Conservation (phyloP, 805 yeast species). For the Monosporozyma aerobia region DNA sequence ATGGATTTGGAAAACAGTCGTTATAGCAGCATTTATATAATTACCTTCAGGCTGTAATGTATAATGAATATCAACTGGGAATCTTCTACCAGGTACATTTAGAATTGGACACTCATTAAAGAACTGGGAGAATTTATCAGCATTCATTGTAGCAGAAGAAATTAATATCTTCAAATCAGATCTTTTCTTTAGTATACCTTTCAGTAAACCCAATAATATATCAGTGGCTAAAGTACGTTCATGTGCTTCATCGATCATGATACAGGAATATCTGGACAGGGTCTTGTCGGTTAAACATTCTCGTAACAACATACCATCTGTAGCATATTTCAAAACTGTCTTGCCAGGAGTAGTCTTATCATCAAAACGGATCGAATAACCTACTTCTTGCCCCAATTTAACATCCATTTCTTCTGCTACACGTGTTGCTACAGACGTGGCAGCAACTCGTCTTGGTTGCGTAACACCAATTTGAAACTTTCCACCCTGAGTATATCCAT, state of each 20-base stretch:
- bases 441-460: constrained; percentile 94
- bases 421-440: constrained; percentile 79
- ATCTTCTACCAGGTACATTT: constrained; percentile 87
- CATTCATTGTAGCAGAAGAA: constrained; percentile 93
- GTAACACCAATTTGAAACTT: constrained; percentile 72
- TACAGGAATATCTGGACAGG: constrained; percentile 58
- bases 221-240: constrained; percentile 94
- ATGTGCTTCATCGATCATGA: constrained; percentile 96
- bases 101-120: constrained; percentile 80
- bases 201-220: constrained; percentile 65
- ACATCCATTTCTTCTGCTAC: constrained; percentile 86
- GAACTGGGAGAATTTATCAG: constrained; percentile 73
- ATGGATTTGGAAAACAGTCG: constrained; percentile 83
- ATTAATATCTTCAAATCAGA: constrained; percentile 67
- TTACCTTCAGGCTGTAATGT: constrained; percentile 85
- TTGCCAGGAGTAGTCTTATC: constrained; percentile 49
- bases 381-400: constrained; percentile 77
- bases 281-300: constrained; percentile 76
- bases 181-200: constrained; percentile 53
- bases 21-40: constrained; percentile 80
- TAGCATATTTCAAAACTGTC: constrained; percentile 79
- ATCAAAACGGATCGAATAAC: constrained; percentile 83
- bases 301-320: constrained; percentile 89
- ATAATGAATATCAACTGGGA: constrained; percentile 79
- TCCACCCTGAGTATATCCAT: constrained; percentile 56